Percentiles rank a stretch among this genome's conserved stretches.
phyloP scores from a whole-genome alignment of 2,329 filamentous ascomycete species.

The Diaporthe vaccinii region DNA sequence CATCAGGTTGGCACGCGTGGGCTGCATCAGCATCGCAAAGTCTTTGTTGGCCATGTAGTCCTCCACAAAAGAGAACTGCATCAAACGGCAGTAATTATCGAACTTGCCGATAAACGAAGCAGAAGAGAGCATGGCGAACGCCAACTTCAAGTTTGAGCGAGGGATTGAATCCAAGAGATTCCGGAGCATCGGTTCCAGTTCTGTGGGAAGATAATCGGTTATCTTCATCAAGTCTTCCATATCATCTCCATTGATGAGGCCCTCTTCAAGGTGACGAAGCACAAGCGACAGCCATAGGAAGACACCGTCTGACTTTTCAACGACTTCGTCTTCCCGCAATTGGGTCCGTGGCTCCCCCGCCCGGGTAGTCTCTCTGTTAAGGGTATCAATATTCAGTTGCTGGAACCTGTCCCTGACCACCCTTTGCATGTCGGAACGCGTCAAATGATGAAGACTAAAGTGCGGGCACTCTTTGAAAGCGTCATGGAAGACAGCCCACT shows the following conservation, averaged over 20 bases:
- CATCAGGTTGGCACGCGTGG: neutral
- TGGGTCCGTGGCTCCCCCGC: neutral
- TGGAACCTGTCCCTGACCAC: constrained; percentile 2
- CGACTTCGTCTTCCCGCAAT: neutral
- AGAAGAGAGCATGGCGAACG: neutral
- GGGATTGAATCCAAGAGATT: constrained; percentile 6
- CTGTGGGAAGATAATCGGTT: neutral
- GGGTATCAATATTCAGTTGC: neutral
- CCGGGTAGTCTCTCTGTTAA: neutral
- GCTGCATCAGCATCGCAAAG: neutral
- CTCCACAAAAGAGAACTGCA: constrained; percentile 5
- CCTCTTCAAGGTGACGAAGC: neutral
- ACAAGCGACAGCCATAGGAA: constrained; percentile 15
- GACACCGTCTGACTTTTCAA: constrained; percentile 11
- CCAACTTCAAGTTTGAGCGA: neutral
- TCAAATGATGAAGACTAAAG: neutral
- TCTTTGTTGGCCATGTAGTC: constrained; percentile 2
- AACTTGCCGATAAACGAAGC: neutral
- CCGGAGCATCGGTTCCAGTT: constrained; percentile 15
- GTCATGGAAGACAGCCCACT: neutral
- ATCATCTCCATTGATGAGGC: constrained; percentile 13
- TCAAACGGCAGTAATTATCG: neutral
- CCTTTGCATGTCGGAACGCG: constrained; percentile 4
- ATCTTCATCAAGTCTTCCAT: constrained; percentile 5
- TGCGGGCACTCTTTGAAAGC: neutral